These are phyloP conservation scores for Pichia deserticola DNA, from an alignment of 805 yeast species.

Conservation along the genomic window DNA sequence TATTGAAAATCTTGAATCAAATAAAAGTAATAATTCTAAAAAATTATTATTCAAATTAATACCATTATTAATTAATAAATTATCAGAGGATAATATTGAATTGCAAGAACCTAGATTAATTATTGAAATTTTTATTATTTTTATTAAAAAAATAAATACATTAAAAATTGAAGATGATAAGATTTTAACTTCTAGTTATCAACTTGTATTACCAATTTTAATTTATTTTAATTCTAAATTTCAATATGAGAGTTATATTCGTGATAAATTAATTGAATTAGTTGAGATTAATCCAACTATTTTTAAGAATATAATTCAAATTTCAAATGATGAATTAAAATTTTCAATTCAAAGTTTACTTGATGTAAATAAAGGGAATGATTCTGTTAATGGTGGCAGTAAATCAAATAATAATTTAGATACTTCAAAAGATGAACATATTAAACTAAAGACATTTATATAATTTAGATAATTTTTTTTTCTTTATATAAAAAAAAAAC, in stretches of 20 bases:
- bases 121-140: constrained; percentile 43
- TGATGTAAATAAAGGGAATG: constrained; percentile 22
- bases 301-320: constrained; percentile 42
- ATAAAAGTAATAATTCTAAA: constrained; percentile 21
- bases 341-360: constrained; percentile 36
- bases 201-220: constrained; percentile 25
- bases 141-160: constrained; percentile 31
- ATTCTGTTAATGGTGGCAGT: not conserved
- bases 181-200: constrained; percentile 20
- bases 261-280: constrained; percentile 40
- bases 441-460: constrained; percentile 46
- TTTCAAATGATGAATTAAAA: constrained; percentile 35
- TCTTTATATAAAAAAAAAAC: not conserved
- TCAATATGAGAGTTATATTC: constrained; percentile 32
- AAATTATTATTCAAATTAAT: constrained; percentile 37
- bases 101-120: constrained; percentile 31
- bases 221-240: constrained; percentile 25
- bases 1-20: constrained; percentile 26
- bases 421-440: constrained; percentile 29
- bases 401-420: constrained; percentile 2
- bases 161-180: constrained; percentile 8
- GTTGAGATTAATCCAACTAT: constrained; percentile 35
- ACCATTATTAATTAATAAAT: constrained; percentile 33
- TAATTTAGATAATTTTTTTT: constrained; percentile 6
- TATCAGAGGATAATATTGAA: constrained; percentile 10